Evolutionary conservation across 805 yeast species (phyloP).

Genomic region (Kodamaea hsintzibuensis): DNA sequence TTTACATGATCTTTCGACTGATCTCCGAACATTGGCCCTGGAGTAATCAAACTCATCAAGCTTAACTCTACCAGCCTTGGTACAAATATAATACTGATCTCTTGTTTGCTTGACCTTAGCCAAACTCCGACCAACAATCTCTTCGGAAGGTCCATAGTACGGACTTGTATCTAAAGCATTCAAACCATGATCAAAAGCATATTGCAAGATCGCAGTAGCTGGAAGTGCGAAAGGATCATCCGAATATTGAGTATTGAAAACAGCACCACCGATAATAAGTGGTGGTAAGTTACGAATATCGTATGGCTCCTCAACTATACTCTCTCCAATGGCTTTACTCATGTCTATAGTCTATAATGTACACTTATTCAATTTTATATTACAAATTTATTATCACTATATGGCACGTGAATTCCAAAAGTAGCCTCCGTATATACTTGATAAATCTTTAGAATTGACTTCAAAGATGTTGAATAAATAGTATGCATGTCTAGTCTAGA

Average conservation of each 20-base stretch:
- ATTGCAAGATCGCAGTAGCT: conserved; percentile 52
- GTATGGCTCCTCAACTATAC: conserved; percentile 20
- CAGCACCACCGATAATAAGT: conserved; percentile 84
- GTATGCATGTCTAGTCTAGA: no score
- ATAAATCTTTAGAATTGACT: no score
- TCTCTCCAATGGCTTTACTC: conserved; percentile 19
- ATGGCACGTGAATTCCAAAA: conserved; percentile 2
- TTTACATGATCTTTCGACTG: conserved; percentile 65
- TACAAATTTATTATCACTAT: neutral
- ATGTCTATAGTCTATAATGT: conserved; percentile 1
- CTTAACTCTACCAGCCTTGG: conserved; percentile 81
- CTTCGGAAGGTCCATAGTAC: conserved; percentile 88
- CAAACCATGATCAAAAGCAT: conserved; percentile 68
- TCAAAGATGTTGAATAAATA: no score
- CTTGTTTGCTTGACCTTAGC: conserved; percentile 44
- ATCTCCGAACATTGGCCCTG: conserved; percentile 54
- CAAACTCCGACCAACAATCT: conserved; percentile 68
- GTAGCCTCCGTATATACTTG: no score
- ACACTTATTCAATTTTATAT: neutral
- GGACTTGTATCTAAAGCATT: conserved; percentile 90
- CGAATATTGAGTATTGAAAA: conserved; percentile 78
- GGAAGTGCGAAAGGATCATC: conserved; percentile 65
- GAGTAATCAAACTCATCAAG: conserved; percentile 76
- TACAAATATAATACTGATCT: conserved; percentile 66
- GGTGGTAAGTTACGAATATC: conserved; percentile 47